Evolutionary conservation across 768 basidiomycete species (phyloP), one percentile per base, ranked within the genome.

Genomic region (Mycena latifolia): DNA sequence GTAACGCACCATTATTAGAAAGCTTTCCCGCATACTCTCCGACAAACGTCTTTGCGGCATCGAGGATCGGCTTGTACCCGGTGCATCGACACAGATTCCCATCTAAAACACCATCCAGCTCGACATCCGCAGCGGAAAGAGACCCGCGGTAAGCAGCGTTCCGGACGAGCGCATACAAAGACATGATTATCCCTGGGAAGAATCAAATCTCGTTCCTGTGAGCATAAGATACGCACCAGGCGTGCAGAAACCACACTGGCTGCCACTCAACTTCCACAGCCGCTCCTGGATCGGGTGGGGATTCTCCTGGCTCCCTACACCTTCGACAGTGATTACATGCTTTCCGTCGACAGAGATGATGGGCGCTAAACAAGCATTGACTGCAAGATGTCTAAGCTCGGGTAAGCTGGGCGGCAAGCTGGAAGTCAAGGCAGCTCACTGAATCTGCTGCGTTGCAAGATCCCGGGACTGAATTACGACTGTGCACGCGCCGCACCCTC

Each of bases 291-390:
- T 60, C 8, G 69, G 69, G 37, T 71, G 69, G 1, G 69, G 69
- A 35, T 67, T 61, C 66, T 71, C 63, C 2, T 58, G 55, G 48
- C 59, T 67, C 27, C 69, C 69, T 3, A 71, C 63, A 1, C 69
- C 69, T 28, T 71, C 69, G 12, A 71, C 66, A n/a, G 69, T 71
- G 54, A 71, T 71, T 15, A 71, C 66, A 52, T 71, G 69, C 39
- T 71, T 71, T 25, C 69, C 69, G 24, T 71, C 69, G 11, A 71
- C 69, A 12, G 59, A 62, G 31, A 71, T 52, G 53, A 71, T 61
- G 4, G 69, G 69, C 22, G 69, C 69, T 18, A 71, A 51, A 28
- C 69, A 71, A 10, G 69, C 69, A 59, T 71, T 71, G 31, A 71
- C 55, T 4, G 69, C 69, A 6, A 71, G 31, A 59, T 71, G 69